These are phyloP conservation scores for Vicia villosa DNA, from an alignment of 306 rosid species.

Conservation along the genomic window DNA sequence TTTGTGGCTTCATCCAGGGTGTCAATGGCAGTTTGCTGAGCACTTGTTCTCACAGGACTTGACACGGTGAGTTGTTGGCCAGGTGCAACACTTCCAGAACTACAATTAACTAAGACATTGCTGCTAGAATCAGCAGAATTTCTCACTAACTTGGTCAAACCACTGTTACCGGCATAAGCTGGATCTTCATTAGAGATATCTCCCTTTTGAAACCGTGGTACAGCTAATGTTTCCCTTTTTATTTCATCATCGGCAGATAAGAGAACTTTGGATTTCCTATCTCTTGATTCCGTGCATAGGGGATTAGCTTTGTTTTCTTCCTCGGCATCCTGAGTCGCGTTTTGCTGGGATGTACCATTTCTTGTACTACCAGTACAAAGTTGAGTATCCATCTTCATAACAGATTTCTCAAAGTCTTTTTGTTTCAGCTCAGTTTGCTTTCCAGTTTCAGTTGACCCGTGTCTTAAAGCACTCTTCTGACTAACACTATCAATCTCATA, in stretches of 20 bases:
- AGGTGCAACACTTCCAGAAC: constrained; percentile 39
- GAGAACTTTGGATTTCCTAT: constrained; percentile 46
- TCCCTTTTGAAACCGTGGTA: constrained; percentile 45
- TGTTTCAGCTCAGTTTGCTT: constrained; percentile 42
- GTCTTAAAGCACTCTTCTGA: constrained; percentile 40
- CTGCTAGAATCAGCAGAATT: constrained; percentile 39
- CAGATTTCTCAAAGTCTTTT: constrained; percentile 47
- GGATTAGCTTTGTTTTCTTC: constrained; percentile 40
- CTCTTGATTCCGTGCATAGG: constrained; percentile 39
- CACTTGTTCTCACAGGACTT: constrained; percentile 49
- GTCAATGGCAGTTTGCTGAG: constrained; percentile 49
- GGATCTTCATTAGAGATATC: constrained; percentile 42
- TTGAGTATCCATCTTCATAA: constrained; percentile 43
- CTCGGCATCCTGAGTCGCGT: constrained; percentile 46
- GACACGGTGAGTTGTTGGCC: constrained; percentile 46
- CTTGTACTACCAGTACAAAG: constrained; percentile 35
- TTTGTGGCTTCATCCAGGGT: constrained; percentile 63
- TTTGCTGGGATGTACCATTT: constrained; percentile 38
- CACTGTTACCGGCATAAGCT: constrained; percentile 42
- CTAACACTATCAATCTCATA: constrained; percentile 35
- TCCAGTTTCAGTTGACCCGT: constrained; percentile 46
- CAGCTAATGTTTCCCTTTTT: constrained; percentile 42
- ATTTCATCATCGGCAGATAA: constrained; percentile 39
- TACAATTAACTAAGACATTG: constrained; percentile 37
- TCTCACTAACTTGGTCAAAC: constrained; percentile 43